phyloP scores from a whole-genome alignment of 2,329 filamentous ascomycete species.

The Fusarium sterilihyphosum region DNA sequence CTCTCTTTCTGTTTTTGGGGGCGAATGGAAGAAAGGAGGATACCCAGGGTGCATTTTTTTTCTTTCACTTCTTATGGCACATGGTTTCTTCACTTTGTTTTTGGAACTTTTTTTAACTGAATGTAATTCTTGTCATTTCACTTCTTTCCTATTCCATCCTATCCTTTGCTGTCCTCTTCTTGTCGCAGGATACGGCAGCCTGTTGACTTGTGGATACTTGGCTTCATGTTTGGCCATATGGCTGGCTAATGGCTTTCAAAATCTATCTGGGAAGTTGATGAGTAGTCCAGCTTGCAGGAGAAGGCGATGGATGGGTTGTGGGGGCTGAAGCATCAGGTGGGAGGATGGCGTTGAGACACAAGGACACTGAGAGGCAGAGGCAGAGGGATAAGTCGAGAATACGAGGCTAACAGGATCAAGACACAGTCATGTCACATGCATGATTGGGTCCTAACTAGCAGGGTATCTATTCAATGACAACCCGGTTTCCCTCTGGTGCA shows the following conservation, averaged over 20 bases:
- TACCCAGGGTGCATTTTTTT: constrained; percentile 39
- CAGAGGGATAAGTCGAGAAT: constrained; percentile 1
- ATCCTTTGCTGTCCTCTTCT: constrained; percentile 11
- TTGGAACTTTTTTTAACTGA: constrained; percentile 12
- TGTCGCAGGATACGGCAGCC: neutral
- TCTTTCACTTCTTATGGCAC: constrained; percentile 27
- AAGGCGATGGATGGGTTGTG: neutral
- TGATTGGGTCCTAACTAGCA: neutral
- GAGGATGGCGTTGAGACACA: constrained; percentile 22
- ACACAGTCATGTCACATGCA: neutral
- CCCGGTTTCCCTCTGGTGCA: neutral
- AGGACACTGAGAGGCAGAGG: neutral
- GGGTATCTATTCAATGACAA: neutral
- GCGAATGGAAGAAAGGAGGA: constrained; percentile 19
- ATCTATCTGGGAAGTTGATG: neutral
- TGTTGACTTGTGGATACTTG: neutral
- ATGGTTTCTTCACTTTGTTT: constrained; percentile 16
- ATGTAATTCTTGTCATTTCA: constrained; percentile 13
- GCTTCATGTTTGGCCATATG: neutral
- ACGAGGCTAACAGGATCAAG: constrained; percentile 5
- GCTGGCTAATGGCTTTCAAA: neutral
- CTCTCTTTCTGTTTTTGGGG: constrained; percentile 9
- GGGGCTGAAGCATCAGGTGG: constrained; percentile 3
- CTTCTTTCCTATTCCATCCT: constrained; percentile 9
- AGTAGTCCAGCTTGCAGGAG: neutral